Evolutionary conservation across 805 yeast species (phyloP), one percentile per base, ranked within the genome.

Genomic region (Zygosaccharomyces kombuchaensis): DNA sequence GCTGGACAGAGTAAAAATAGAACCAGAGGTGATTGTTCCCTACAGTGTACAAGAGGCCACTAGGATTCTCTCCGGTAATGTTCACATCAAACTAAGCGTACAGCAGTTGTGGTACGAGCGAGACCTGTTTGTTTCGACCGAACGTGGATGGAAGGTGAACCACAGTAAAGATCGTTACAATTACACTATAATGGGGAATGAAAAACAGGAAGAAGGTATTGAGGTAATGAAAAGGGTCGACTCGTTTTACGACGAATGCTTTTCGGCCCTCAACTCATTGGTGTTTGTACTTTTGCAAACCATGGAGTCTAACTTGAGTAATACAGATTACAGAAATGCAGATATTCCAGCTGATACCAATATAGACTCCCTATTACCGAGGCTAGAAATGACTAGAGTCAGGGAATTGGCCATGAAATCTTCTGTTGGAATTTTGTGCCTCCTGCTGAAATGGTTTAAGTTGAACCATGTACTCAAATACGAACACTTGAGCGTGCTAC

Each of bases 31-130:
- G 2, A 38, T 38, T 21, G 79, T 81, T 0, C 97, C 97, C 0
- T 74, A 68, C 32, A 88, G 95, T 50, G 80, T 90, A 23, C 70
- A 75, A 37, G 96, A 91, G 60, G 96, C 96, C 0, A 74, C 87
- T 19, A 76, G 76, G 10, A 75, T 91, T 7, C 76, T 87, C 50
- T 72, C 75, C 23, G 67, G 76, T 9, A 77, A 84, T 12, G 75
- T 87, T 1, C 72, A 78, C 45, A 83, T 84, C 17, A 81, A 85
- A 38, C 76, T 86, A 44, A 76, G 82, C n/a, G 71, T 79, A 12
- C 74, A 78, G 47, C 89, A 90, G 57, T 64, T 90, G 36, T 82
- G 89, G 80, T 63, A 72, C 22, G 91, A 84, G 48, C 72, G 90
- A 44, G 84, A 82, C 46, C 62, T 72, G 16, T 87, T 87, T 53